Evolutionary conservation across 2,329 filamentous ascomycete genomes (phyloP), one percentile per base, ranked within the genome.

Genomic region (Calonectria montana): DNA sequence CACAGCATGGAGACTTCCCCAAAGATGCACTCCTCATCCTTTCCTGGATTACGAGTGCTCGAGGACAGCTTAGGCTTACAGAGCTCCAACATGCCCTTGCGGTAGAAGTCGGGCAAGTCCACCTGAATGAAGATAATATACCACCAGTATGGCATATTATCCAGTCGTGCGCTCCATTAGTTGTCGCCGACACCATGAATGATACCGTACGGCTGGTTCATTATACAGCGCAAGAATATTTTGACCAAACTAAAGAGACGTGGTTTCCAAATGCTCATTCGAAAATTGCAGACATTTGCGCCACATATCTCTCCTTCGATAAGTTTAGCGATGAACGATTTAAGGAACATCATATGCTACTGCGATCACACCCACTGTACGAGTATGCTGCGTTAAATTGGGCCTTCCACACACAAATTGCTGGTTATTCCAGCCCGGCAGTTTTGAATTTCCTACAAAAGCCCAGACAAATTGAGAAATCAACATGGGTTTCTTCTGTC

Each of bases 231-330:
- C 45, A 65, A 18, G 29, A 53, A 9, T 65, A 65, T 21, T 37
- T 65, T 13, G 25, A 29, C 3, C n/a, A 39, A 7, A 27, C 45
- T 16, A 13, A 68, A 13, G 41, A 15, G 0, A 27, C 47, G 9
- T 67, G 50, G 48, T 59, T 57, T 6, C 29, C 18, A 25, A 21
- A 77, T 21, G 78, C 80, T 0, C 69, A 85, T 5, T 6, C 1
- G 0, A 16, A 79, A 0, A 81, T 87, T 6, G 68, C 79, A 0
- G 67, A 39, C 4, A 72, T 66, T 1, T 87, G 83, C 61, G 39
- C 83, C 4, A 81, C 80, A 0, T 86, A 87, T 48, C 69, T 87
- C 1, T 82, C 75, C 9, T 83, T 82, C 16, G 63, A 75, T 27
- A 37, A n/a, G 1, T 83, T 84, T 50, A 25, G 23, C 8, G 23